These are phyloP conservation scores for Neoboletus brunneissimus DNA, from an alignment of 768 basidiomycete genomes.

Conservation along the genomic window DNA sequence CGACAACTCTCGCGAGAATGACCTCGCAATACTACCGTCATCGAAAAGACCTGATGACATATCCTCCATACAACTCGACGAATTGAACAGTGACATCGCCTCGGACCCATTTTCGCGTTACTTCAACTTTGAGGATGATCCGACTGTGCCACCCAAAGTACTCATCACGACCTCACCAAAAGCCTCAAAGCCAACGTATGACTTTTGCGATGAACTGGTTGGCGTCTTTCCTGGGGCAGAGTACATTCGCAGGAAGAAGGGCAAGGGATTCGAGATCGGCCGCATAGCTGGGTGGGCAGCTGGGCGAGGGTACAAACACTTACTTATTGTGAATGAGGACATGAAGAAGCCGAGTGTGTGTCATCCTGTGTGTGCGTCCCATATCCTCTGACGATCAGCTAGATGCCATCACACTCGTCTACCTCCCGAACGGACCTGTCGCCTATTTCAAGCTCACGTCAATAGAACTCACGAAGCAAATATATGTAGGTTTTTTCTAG, in stretches of 20 bases:
- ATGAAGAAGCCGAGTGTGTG: conserved; percentile 88
- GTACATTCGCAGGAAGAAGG: conserved; percentile 81
- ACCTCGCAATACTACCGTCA: conserved; percentile 44
- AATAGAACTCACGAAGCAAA: conserved; percentile 79
- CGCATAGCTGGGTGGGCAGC: conserved; percentile 92
- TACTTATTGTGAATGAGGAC: conserved; percentile 94
- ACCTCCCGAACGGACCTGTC: conserved; percentile 89
- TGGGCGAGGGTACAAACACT: conserved; percentile 80
- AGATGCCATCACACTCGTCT: conserved; percentile 92
- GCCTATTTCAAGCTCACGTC: conserved; percentile 95
- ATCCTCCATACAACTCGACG: conserved; percentile 46
- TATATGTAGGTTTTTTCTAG: conserved; percentile 58
- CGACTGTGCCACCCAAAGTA: conserved; percentile 76
- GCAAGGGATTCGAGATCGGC: conserved; percentile 88
- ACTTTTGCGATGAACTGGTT: conserved; percentile 89
- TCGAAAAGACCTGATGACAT: conserved; percentile 27
- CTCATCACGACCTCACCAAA: conserved; percentile 89
- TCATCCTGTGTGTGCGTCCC: not conserved
- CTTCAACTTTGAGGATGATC: conserved; percentile 65
- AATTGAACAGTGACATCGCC: conserved; percentile 64
- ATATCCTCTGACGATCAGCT: conserved; percentile 8
- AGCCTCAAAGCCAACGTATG: conserved; percentile 84
- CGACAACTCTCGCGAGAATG: conserved; percentile 89
- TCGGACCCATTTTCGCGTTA: conserved; percentile 78
- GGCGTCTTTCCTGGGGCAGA: conserved; percentile 91